A percentile compares a stretch with the other conserved stretches of the same genome.
phyloP scores from a whole-genome alignment of 306 rosid species.

The Abrus precatorius region DNA sequence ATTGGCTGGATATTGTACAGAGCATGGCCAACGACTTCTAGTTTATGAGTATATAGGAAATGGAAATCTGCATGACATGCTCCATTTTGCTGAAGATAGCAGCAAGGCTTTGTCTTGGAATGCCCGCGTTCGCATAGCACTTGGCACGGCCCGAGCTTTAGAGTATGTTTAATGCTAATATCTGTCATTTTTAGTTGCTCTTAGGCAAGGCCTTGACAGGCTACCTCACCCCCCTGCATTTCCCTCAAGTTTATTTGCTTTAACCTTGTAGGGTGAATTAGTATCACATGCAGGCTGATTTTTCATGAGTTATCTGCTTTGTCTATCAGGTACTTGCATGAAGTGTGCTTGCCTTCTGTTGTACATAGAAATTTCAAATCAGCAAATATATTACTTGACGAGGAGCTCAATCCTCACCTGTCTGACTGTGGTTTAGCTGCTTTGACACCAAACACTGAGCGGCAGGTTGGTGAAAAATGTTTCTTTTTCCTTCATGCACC shows the following conservation, averaged over 20 bases:
- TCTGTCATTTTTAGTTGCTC: slow-evolving; percentile 28
- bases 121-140: slow-evolving; percentile 96
- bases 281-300: slow-evolving; percentile 14
- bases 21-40: slow-evolving; percentile 95
- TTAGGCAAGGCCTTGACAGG: slow-evolving; percentile 5
- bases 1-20: slow-evolving; percentile 91
- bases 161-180: slow-evolving; percentile 72
- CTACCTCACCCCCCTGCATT: not conserved
- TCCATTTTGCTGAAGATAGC: slow-evolving; percentile 87
- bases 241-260: slow-evolving; percentile 10
- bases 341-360: slow-evolving; percentile 94
- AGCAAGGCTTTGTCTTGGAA: slow-evolving; percentile 87
- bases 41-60: slow-evolving; percentile 82
- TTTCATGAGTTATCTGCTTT: slow-evolving; percentile 40
- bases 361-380: slow-evolving; percentile 99
- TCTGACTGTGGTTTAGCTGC: slow-evolving; percentile 93
- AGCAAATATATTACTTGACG: slow-evolving; percentile 93
- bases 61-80: slow-evolving; percentile 91
- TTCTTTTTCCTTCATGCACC: slow-evolving; percentile 32
- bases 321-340: slow-evolving; percentile 91
- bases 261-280: slow-evolving; percentile 31
- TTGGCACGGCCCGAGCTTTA: slow-evolving; percentile 97
- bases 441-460: slow-evolving; percentile 87
- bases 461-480: slow-evolving; percentile 62
- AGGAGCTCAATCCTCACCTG: slow-evolving; percentile 91